Conservation (phyloP, 2,329 filamentous ascomycete genomes). For the Setomelanomma holmii region DNA sequence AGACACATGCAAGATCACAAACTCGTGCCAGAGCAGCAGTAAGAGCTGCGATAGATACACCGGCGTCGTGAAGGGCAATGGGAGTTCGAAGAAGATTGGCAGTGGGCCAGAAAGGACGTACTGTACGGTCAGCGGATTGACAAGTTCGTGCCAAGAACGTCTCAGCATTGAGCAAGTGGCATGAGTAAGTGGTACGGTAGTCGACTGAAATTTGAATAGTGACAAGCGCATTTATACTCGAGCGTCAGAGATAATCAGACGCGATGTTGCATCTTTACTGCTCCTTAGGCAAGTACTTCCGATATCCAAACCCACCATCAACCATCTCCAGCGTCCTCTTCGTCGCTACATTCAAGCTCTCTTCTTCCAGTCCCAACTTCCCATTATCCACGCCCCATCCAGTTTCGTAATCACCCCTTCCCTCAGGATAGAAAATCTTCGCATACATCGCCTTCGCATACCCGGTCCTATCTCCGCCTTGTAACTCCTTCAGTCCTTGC, state of each 20-base stretch:
- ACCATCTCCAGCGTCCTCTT: slow-evolving; percentile 57
- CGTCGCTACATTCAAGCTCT: slow-evolving; percentile 67
- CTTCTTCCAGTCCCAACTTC: slow-evolving; percentile 63
- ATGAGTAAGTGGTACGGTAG: too few relatives aligned
- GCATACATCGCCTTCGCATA: slow-evolving; percentile 60
- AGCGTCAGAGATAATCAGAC: too few relatives aligned
- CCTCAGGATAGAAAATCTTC: slow-evolving; percentile 26
- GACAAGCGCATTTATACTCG: too few relatives aligned
- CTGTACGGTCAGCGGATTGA: slow-evolving; percentile 11
- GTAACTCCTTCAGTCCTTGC: slow-evolving; percentile 56
- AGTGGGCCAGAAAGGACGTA: slow-evolving; percentile 18
- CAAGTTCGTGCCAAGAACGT: slow-evolving; percentile 10
- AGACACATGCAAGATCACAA: slow-evolving; percentile 22
- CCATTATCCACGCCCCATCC: slow-evolving; percentile 54
- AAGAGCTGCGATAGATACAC: slow-evolving; percentile 20
- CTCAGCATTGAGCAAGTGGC: too few relatives aligned
- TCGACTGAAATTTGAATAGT: too few relatives aligned
- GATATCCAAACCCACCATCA: slow-evolving; percentile 23
- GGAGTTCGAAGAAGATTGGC: slow-evolving; percentile 14
- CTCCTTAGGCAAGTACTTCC: too few relatives aligned
- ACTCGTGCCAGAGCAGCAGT: slow-evolving; percentile 16
- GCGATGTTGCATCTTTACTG: too few relatives aligned
- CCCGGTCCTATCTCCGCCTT: slow-evolving; percentile 48
- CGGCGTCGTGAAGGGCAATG: slow-evolving; percentile 18
- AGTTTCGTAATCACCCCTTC: slow-evolving; percentile 24